Evolutionary conservation across 2,329 filamentous ascomycete genomes (phyloP), one percentile per base, ranked within the genome.

Genomic region (Chrysosporium keratinophilum): DNA sequence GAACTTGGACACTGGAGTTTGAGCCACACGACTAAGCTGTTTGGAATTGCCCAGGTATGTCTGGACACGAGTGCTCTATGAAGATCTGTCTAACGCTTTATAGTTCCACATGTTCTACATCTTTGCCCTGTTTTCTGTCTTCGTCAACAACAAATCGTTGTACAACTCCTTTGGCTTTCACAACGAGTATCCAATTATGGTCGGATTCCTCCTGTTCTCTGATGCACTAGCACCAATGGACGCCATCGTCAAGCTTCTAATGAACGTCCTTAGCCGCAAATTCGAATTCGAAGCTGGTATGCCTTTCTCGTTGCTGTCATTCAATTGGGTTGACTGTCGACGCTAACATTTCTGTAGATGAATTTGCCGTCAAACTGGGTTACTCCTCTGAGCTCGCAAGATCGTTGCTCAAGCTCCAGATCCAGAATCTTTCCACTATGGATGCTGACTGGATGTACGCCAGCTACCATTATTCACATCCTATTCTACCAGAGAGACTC

Each of bases 391-490:
- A 96, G 69, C 83, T 98, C 50, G 88, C 90, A 42, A 78, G 82
- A 58, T 93, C 88, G 19, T 80, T 98, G 59, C 89, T 98, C 74
- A 96, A 96, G 76, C 85, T 98, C 50, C 94, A 98, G 74, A 88
- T 96, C 65, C 90, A 97, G 76, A 98, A 98, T 68, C 78, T 98
- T 61, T 95, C 88, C 72, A 94, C 88, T 57, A 97, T 98, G 91
- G 93, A 98, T 64, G 93, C 93, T 28, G 94, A 98, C 73, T 95
- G 87, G 86, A 83, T 96, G 80, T 98, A 95, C 71, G 93, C 93
- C 52, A 94, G 85, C 73, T 98, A 97, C 77, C 90, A 98, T 75
- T 96, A 94, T 78, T 96, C 91, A 20, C 93, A 98, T 73, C 93
- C 93, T 0, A 96, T 97, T 61, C 76, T 98, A 61, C 87, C 90